Conservation (phyloP, 331 rosid species). For the Stylosanthes scabra region DNA sequence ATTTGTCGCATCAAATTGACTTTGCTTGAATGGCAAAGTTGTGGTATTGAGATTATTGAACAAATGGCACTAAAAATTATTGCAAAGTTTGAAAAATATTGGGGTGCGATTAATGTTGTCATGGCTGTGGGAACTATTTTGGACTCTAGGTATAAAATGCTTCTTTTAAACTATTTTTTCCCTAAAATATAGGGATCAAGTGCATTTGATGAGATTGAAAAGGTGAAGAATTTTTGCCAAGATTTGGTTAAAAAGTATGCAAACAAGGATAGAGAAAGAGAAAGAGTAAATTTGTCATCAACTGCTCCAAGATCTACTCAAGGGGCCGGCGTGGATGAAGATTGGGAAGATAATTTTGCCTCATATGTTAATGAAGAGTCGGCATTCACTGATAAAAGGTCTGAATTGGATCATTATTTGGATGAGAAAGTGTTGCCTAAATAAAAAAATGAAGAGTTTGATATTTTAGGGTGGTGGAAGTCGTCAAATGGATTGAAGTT, state of each 20-base stretch:
- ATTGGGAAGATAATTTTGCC: too few relatives aligned
- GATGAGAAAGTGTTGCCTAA: too few relatives aligned
- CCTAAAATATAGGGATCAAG: slow-evolving; percentile 54
- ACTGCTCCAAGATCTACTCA: background rate
- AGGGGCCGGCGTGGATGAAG: background rate
- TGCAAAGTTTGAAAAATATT: slow-evolving; percentile 54
- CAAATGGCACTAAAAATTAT: background rate
- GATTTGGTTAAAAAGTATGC: background rate
- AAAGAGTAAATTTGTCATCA: background rate
- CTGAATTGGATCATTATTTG: too few relatives aligned
- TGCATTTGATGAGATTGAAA: slow-evolving; percentile 28
- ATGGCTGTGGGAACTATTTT: slow-evolving; percentile 60
- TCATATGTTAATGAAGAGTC: too few relatives aligned
- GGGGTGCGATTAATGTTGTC: slow-evolving; percentile 52
- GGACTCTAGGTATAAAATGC: slow-evolving; percentile 71
- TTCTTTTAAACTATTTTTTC: slow-evolving; percentile 56
- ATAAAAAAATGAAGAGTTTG: too few relatives aligned
- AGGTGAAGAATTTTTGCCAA: slow-evolving; percentile 4
- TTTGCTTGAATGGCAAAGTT: background rate
- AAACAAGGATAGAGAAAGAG: background rate
- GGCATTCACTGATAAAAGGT: too few relatives aligned
- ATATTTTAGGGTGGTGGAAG: too few relatives aligned
- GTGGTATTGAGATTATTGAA: background rate
- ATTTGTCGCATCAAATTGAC: background rate
- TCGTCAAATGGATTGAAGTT: too few relatives aligned